Percentiles rank a stretch among this genome's conserved stretches.
phyloP scores from a whole-genome alignment of 257 asterid genomes.

The Pogostemon cablin region DNA sequence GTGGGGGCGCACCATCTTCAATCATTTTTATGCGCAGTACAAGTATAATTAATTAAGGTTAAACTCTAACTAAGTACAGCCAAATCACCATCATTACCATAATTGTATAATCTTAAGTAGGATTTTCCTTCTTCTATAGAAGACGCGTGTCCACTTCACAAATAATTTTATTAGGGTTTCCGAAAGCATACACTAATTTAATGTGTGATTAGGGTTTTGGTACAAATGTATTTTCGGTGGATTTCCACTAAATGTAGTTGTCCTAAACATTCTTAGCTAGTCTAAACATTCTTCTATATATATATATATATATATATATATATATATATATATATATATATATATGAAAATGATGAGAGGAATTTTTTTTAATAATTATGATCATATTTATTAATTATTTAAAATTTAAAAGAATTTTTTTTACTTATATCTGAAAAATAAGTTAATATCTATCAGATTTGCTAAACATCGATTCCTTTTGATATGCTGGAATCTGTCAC shows the following conservation, averaged over 20 bases:
- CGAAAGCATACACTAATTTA: constrained; percentile 11
- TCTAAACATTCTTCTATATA: not conserved
- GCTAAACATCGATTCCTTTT: constrained; percentile 27
- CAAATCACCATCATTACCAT: constrained; percentile 22
- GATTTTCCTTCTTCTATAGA: constrained; percentile 4
- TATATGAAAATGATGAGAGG: not conserved
- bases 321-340: not conserved
- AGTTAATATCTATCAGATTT: not conserved
- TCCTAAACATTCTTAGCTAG: constrained; percentile 9
- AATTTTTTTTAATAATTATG: not conserved
- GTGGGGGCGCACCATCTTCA: constrained; percentile 24
- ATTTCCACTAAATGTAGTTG: constrained; percentile 17
- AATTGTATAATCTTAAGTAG: not conserved
- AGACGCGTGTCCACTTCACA: constrained; percentile 31
- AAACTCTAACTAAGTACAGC: constrained; percentile 31
- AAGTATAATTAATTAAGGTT: constrained; percentile 16
- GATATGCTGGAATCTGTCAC: constrained; percentile 27
- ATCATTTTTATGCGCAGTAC: constrained; percentile 28
- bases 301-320: not conserved
- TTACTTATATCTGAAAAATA: not conserved
- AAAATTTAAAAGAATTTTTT: not conserved
- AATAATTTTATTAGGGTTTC: constrained; percentile 21
- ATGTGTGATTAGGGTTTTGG: constrained; percentile 18
- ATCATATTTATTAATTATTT: not conserved
- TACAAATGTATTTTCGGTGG: not conserved